Percentiles rank a stretch among this genome's conserved stretches.
Conservation (phyloP, 2,329 filamentous ascomycete species). For the Aspergillus hiratsukae region DNA sequence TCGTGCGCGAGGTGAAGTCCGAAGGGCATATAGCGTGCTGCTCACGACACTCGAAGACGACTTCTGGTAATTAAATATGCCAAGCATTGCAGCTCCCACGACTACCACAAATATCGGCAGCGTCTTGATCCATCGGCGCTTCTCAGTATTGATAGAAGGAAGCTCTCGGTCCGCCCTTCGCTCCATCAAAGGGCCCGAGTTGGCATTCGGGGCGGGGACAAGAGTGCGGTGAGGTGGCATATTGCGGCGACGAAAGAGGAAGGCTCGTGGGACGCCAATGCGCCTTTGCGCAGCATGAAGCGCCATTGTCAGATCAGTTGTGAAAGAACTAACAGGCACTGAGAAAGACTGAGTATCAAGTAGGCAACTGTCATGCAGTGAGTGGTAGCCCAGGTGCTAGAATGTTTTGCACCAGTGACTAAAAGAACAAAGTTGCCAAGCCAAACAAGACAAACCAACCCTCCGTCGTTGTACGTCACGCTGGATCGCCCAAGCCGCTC, state of each 20-base stretch:
- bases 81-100: slow-evolving; percentile 67
- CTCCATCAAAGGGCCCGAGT: slow-evolving; percentile 49
- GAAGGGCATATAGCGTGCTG: slow-evolving; percentile 85
- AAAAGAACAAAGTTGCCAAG: slow-evolving; percentile 21
- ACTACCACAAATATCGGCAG: slow-evolving; percentile 75
- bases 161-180: slow-evolving; percentile 52
- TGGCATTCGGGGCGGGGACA: slow-evolving; percentile 47
- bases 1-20: slow-evolving; percentile 71
- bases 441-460: slow-evolving; percentile 26
- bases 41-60: slow-evolving; percentile 80
- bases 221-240: slow-evolving; percentile 38
- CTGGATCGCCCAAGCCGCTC: background rate
- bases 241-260: slow-evolving; percentile 8
- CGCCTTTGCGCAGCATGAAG: slow-evolving; percentile 14
- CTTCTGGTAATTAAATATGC: slow-evolving; percentile 99
- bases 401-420: background rate
- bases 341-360: slow-evolving; percentile 4
- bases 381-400: background rate
- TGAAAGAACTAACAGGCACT: background rate
- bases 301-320: slow-evolving; percentile 11
- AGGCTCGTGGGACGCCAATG: slow-evolving; percentile 14
- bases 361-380: background rate
- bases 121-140: slow-evolving; percentile 64
- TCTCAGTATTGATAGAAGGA: slow-evolving; percentile 37
- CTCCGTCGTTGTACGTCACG: background rate